These are phyloP conservation scores for Aspergillus eucalypticola DNA, from an alignment of 2,329 filamentous ascomycete genomes.

Conservation along the genomic window DNA sequence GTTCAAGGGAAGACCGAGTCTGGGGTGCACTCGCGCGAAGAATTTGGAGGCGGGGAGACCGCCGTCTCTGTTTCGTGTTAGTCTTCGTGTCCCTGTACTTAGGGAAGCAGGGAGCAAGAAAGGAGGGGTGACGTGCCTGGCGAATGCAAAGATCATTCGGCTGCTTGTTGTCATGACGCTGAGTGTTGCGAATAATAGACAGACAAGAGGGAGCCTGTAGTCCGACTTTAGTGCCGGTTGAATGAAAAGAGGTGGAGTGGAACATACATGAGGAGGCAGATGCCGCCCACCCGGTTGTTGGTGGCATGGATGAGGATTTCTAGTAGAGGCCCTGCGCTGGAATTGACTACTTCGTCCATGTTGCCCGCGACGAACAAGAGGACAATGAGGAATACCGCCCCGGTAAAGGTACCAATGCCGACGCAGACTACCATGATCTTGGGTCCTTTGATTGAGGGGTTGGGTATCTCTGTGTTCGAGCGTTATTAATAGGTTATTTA, in stretches of 20 bases:
- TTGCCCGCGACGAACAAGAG: constrained; percentile 64
- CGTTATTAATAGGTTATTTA: neutral
- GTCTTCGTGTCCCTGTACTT: neutral
- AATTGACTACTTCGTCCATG: constrained; percentile 56
- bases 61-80: constrained; percentile 52
- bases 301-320: constrained; percentile 66
- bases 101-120: too few species aligned
- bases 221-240: neutral
- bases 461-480: constrained; percentile 35
- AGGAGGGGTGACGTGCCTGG: constrained; percentile 18
- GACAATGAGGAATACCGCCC: constrained; percentile 62
- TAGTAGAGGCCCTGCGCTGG: constrained; percentile 58
- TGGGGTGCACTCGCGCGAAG: constrained; percentile 62
- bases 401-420: constrained; percentile 62
- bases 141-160: constrained; percentile 35
- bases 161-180: constrained; percentile 36
- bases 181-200: constrained; percentile 30
- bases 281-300: constrained; percentile 59
- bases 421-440: constrained; percentile 67
- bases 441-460: constrained; percentile 56
- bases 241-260: too few species aligned
- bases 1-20: constrained; percentile 65
- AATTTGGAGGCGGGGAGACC: constrained; percentile 63
- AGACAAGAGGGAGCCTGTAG: constrained; percentile 31
- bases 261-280: constrained; percentile 61